Conservation (phyloP, 176 grass and related monocot species). For the barley (Hordeum vulgare) region MorexV3_pseudomolecules_assembly NC_058524.1:508867640-508868139, state of each 20-base stretch:
- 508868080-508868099: constrained; percentile 44
- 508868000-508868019: constrained; percentile 45
- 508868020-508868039: constrained; percentile 53
- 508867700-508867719: constrained; percentile 42
- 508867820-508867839: constrained; percentile 41
- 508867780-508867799: neutral
- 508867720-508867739: constrained; percentile 22
- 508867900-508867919: constrained; percentile 52
- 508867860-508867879: constrained; percentile 51
- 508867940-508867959: neutral
- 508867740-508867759: neutral
- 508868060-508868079: constrained; percentile 35
- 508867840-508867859: constrained; percentile 59
- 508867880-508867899: constrained; percentile 65
- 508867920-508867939: neutral
- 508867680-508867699: constrained; percentile 42
- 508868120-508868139: constrained; percentile 45
- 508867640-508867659: constrained; percentile 23
- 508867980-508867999: neutral
- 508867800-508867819: neutral
- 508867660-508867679: constrained; percentile 39
- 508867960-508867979: neutral
- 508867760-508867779: neutral
- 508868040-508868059: constrained; percentile 52
- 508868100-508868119: constrained; percentile 48